These are phyloP conservation scores for Trametes cingulata DNA, from an alignment of 768 basidiomycete species.

Conservation along the genomic window DNA sequence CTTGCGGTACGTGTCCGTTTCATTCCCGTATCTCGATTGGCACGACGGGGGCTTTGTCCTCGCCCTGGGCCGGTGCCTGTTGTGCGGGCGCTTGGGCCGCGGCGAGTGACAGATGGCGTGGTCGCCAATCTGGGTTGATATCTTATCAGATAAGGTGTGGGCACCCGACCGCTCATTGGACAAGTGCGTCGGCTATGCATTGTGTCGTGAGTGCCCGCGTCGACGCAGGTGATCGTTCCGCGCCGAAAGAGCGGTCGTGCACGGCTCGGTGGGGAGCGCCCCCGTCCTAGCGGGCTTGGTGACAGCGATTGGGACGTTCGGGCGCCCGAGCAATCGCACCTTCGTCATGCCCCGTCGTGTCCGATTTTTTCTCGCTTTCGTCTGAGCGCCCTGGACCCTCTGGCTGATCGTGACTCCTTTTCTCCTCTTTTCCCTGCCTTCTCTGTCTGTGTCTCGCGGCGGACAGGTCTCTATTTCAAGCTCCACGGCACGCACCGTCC, in stretches of 20 bases:
- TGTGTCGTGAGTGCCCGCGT: constrained; percentile 14
- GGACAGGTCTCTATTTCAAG: constrained; percentile 93
- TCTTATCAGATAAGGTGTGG: constrained; percentile 40
- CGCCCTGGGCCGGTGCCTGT: not conserved
- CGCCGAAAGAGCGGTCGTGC: constrained; percentile 3
- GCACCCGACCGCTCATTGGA: constrained; percentile 17
- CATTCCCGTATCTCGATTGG: constrained; percentile 24
- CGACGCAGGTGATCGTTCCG: constrained; percentile 8
- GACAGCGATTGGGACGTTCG: not conserved
- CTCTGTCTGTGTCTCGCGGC: not conserved
- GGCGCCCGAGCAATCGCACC: not conserved
- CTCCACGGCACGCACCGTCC: constrained; percentile 96
- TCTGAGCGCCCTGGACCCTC: not conserved
- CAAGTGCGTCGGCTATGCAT: constrained; percentile 1
- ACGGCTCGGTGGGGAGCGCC: not conserved
- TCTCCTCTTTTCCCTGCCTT: not conserved
- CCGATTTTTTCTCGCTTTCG: not conserved
- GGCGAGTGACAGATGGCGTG: constrained; percentile 19
- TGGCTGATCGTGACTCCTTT: constrained; percentile 9
- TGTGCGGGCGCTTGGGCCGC: not conserved
- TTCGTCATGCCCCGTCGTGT: constrained; percentile 2
- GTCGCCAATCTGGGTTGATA: constrained; percentile 31
- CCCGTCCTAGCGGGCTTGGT: not conserved
- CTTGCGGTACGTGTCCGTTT: constrained; percentile 73
- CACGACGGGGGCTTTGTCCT: constrained; percentile 12